A percentile compares a stretch with the other conserved stretches of the same genome.
Conservation (phyloP, 75 land plant species). For the Chamaecyparis obtusa region DNA sequence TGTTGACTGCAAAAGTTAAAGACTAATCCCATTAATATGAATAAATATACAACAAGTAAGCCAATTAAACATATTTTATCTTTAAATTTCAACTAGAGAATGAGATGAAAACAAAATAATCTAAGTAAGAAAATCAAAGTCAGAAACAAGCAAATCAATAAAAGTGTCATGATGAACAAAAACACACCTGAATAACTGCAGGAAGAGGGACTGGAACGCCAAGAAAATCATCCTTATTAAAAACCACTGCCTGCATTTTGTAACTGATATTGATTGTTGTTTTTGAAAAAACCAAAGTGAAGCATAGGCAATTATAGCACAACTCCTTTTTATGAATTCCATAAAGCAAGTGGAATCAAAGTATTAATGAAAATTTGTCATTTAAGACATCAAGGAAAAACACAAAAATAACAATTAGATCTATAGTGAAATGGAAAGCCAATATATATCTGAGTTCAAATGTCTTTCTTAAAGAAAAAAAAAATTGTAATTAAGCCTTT, state of each 20-base stretch:
- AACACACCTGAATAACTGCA: constrained; percentile 39
- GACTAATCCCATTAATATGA: no score
- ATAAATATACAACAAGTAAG: neutral
- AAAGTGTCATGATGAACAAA: constrained; percentile 25
- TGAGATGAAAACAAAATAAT: neutral
- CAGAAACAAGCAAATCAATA: constrained; percentile 5
- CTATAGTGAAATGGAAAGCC: no score
- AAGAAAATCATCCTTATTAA: constrained; percentile 62
- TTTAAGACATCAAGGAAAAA: no score
- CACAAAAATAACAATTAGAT: no score
- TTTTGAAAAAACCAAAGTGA: no score
- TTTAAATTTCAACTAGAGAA: neutral
- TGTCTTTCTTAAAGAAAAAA: neutral
- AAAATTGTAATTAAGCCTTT: neutral
- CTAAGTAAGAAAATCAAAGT: neutral
- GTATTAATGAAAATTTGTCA: no score
- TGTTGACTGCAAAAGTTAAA: no score
- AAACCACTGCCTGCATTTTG: constrained; percentile 63
- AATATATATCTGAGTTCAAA: neutral
- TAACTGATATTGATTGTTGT: no score
- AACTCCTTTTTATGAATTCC: no score
- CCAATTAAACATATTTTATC: neutral
- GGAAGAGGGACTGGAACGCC: constrained; percentile 83
- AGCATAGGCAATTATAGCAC: no score
- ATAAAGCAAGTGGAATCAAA: no score